Evolutionary conservation across 805 yeast species (phyloP).

Genomic region (Lipomyces mesembrius): DNA sequence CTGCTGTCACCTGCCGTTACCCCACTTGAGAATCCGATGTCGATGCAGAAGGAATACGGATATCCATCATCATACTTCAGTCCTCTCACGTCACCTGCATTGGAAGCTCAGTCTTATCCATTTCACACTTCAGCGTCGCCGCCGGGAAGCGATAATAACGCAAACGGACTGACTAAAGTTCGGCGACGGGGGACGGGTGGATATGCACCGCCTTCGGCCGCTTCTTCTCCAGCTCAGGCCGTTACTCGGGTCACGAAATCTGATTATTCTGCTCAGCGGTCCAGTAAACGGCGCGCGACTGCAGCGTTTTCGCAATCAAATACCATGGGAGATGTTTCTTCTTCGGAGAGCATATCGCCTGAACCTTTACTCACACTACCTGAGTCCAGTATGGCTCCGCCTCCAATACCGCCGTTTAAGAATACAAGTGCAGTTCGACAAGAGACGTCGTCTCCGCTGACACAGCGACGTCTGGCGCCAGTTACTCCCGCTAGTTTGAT

Average conservation of each 20-base stretch:
- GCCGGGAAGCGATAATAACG: background rate
- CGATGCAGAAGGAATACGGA: constrained; percentile 19
- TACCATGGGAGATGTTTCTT: constrained; percentile 21
- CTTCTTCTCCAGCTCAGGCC: constrained; percentile 5
- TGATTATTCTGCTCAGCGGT: constrained; percentile 16
- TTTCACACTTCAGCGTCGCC: constrained; percentile 18
- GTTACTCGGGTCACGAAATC: background rate
- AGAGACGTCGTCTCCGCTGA: background rate
- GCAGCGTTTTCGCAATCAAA: constrained; percentile 20
- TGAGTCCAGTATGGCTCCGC: constrained; percentile 34
- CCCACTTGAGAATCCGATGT: constrained; percentile 53
- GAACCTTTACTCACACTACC: constrained; percentile 31
- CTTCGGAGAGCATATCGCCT: constrained; percentile 34
- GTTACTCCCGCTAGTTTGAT: constrained; percentile 46
- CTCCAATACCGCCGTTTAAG: constrained; percentile 31
- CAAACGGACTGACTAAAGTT: constrained; percentile 9
- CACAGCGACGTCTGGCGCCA: constrained; percentile 36
- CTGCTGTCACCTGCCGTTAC: constrained; percentile 76
- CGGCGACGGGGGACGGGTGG: constrained; percentile 19
- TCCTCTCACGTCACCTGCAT: constrained; percentile 40
- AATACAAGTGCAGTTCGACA: constrained; percentile 5
- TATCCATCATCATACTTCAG: constrained; percentile 33
- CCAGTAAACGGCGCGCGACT: constrained; percentile 33
- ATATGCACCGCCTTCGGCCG: constrained; percentile 7
- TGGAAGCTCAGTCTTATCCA: constrained; percentile 33